Evolutionary conservation across 2,329 filamentous ascomycete genomes (phyloP).

Genomic region (Paradendryphiella salina): DNA sequence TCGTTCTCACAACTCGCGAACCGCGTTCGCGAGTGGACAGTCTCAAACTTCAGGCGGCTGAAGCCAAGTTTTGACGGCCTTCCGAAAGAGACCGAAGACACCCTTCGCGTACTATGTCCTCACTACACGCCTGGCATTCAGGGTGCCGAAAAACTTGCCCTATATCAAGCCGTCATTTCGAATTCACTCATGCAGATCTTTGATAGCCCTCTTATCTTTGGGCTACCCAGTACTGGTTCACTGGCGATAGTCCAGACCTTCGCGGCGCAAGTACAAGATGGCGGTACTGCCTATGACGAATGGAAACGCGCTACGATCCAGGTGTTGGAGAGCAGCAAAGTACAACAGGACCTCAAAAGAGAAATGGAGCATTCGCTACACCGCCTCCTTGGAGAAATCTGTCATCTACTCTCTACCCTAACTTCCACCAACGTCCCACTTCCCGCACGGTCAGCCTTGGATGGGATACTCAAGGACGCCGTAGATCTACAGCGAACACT

Average conservation of each 20-base stretch:
- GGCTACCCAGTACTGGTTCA: constrained; percentile 29
- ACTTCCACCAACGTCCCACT: constrained; percentile 26
- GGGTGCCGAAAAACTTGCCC: constrained; percentile 31
- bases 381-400: constrained; percentile 23
- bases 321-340: constrained; percentile 25
- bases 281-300: constrained; percentile 26
- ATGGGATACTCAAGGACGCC: constrained; percentile 30
- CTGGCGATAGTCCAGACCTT: constrained; percentile 24
- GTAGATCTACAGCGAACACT: constrained; percentile 34
- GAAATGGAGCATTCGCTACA: constrained; percentile 22
- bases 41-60: constrained; percentile 67
- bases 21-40: constrained; percentile 73
- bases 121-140: constrained; percentile 16
- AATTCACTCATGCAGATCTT: constrained; percentile 35
- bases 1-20: constrained; percentile 65
- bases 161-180: constrained; percentile 41
- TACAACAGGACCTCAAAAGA: constrained; percentile 11
- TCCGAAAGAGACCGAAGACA: constrained; percentile 20
- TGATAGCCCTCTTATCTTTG: constrained; percentile 30
- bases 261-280: constrained; percentile 23
- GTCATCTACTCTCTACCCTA: constrained; percentile 29
- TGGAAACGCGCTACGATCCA: constrained; percentile 41
- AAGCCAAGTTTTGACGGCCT: constrained; percentile 51
- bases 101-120: constrained; percentile 24
- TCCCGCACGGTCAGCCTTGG: constrained; percentile 23